Evolutionary conservation across 2,329 filamentous ascomycete species (phyloP).

Genomic region (Phoma sp.): DNA sequence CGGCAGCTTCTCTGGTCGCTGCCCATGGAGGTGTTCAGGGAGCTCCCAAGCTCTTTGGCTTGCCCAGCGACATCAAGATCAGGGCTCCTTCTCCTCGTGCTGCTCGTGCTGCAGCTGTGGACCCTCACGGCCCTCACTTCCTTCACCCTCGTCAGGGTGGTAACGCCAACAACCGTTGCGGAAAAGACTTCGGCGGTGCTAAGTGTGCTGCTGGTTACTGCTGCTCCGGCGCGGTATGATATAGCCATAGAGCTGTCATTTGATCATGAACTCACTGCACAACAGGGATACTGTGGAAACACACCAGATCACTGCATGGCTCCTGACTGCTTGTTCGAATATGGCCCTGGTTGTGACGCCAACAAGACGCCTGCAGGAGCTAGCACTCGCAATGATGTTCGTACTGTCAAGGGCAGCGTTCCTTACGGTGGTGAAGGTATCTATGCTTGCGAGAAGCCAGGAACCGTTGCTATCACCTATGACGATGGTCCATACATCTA

Average conservation of each 20-base stretch:
- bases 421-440: constrained; percentile 64
- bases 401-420: constrained; percentile 60
- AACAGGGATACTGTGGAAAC: constrained; percentile 59
- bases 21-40: constrained; percentile 39
- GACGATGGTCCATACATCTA: constrained; percentile 70
- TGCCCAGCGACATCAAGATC: constrained; percentile 39
- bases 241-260: background rate
- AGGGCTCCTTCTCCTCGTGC: constrained; percentile 36
- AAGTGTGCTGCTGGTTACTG: constrained; percentile 42
- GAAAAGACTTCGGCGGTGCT: constrained; percentile 27
- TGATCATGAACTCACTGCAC: constrained; percentile 1
- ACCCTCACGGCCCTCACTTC: constrained; percentile 18
- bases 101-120: constrained; percentile 25
- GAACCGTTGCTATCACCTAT: constrained; percentile 69
- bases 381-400: constrained; percentile 59
- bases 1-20: constrained; percentile 38
- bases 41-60: constrained; percentile 42
- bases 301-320: constrained; percentile 62
- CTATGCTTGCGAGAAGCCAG: constrained; percentile 58
- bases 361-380: constrained; percentile 61
- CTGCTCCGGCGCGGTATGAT: constrained; percentile 42
- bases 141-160: constrained; percentile 40
- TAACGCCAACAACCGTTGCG: constrained; percentile 40
- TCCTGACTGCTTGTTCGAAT: constrained; percentile 66
- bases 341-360: constrained; percentile 64